Conservation (phyloP, 192 early-diverging fungal genomes). For the Entrophospora sp. region DNA sequence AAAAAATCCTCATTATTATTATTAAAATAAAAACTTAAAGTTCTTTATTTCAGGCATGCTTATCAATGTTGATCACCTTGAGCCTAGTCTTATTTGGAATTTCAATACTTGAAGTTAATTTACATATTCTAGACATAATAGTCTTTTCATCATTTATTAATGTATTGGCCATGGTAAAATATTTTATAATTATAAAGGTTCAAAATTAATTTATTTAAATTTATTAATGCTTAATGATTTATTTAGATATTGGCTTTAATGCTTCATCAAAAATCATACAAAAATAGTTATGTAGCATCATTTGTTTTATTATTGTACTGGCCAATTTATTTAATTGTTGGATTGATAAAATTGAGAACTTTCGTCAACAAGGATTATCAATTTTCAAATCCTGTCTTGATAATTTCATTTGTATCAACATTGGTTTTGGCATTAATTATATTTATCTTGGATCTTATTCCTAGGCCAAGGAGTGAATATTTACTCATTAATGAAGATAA, state of each 20-base stretch:
- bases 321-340: slow-evolving; percentile 33
- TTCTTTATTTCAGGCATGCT: no score
- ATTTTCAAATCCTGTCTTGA: not conserved
- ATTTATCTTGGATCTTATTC: slow-evolving; percentile 13
- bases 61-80: slow-evolving; percentile 16
- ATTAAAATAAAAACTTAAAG: no score
- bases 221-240: not conserved
- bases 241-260: slow-evolving; percentile 1
- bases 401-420: not conserved
- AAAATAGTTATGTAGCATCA: slow-evolving; percentile 34
- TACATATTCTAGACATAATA: slow-evolving; percentile 14
- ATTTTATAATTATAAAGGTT: no score
- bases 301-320: slow-evolving; percentile 52
- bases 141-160: slow-evolving; percentile 20
- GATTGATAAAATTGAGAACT: slow-evolving; percentile 38
- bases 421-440: slow-evolving; percentile 15
- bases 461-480: slow-evolving; percentile 4
- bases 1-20: no score
- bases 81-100: slow-evolving; percentile 1
- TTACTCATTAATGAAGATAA: not conserved
- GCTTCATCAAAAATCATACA: slow-evolving; percentile 28
- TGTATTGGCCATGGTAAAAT: slow-evolving; percentile 24
- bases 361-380: not conserved
- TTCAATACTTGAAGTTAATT: not conserved
- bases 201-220: not conserved